A percentile compares a stretch with the other conserved stretches of the same genome.
phyloP scores from a whole-genome alignment of 1,284 basidiomycete species.

The Cutaneotrichosporon curvatum region DNA sequence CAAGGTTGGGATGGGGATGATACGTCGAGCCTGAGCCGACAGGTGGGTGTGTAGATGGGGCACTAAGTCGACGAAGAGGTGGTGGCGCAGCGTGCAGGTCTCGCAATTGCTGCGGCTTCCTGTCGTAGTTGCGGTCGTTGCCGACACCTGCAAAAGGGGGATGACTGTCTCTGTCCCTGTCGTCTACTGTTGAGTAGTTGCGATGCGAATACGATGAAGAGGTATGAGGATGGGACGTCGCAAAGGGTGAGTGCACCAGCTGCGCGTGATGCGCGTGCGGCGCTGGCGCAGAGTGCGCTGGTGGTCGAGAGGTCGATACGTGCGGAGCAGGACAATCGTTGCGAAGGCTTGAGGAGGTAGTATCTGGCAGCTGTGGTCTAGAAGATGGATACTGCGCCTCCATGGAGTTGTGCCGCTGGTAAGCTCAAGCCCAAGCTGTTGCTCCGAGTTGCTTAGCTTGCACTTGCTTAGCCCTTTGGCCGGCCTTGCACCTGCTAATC shows the following conservation, averaged over 20 bases:
- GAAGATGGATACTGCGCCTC: slow-evolving; percentile 9
- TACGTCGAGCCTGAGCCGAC: slow-evolving; percentile 1
- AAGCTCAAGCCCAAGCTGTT: too few relatives aligned
- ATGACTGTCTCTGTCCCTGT: not conserved
- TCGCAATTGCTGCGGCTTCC: not conserved
- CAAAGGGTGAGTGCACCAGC: not conserved
- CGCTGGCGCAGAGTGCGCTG: slow-evolving; percentile 1
- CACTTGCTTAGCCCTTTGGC: too few relatives aligned
- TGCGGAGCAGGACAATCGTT: too few relatives aligned
- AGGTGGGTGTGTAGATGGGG: slow-evolving; percentile 5
- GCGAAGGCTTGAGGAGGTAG: too few relatives aligned
- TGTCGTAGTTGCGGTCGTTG: not conserved
- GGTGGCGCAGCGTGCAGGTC: slow-evolving; percentile 11
- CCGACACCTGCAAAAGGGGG: not conserved
- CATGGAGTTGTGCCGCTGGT: slow-evolving; percentile 1
- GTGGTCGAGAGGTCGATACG: not conserved
- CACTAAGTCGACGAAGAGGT: slow-evolving; percentile 11
- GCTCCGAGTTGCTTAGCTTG: too few relatives aligned
- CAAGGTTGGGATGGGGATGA: slow-evolving; percentile 8
- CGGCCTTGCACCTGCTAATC: too few relatives aligned
- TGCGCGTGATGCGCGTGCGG: slow-evolving; percentile 3
- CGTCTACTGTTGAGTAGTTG: not conserved
- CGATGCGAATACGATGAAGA: not conserved
- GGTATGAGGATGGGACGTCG: not conserved
- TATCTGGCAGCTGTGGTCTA: slow-evolving; percentile 2